Base-by-base conservation (phyloP, 108 stramenopile genomes). In the Epithemia pelagica region DNA sequence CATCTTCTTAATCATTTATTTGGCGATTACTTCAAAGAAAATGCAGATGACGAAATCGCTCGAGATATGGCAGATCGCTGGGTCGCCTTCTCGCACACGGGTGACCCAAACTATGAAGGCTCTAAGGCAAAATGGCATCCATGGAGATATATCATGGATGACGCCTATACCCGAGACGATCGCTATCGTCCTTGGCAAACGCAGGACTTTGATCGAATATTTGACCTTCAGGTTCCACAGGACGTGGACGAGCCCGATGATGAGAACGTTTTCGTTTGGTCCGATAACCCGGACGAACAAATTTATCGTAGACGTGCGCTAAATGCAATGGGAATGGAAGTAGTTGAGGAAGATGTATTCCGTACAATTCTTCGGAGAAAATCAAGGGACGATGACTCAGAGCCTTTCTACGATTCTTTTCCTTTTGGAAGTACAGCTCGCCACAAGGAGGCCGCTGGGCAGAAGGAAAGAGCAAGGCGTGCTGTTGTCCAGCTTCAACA, bases 31-130 rank as follows among this genome's bases (percentile, higher is more conserved):
- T 87, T 87, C 56, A 66, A 70, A 26, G 79, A 76, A 67, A 78
- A 83, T 61, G 75, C 86, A 15, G 86, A 87, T 60, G 82, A 87
- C 54, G 86, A 87, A 58, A 77, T 81, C 20, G 80, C 86, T 5
- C 61, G 59, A 25, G 86, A 87, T 52, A 78, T 87, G 80, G 67
- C 77, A 23, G 78, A 81, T 25, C 69, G 86, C 0, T 87, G 86
- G 86, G 74, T 81, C 24, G 59, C 78, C 0, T 87, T 83, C 69
- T 80, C 86, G 2, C 65, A 63, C 21, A 69, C 59, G 22, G 77
- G 78, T 22, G 72, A 83, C 63, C 81, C 85, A 21, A 87, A 87
- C 65, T 80, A 80, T 64, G 79, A 82, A 5, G 81, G 74, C 5
- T 71, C 72, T 56, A 79, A 78, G 53, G 73, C 76, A 15, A 61